Base-by-base conservation (phyloP, 2,329 filamentous ascomycete species). In the Aspergillus transmontanensis region DNA sequence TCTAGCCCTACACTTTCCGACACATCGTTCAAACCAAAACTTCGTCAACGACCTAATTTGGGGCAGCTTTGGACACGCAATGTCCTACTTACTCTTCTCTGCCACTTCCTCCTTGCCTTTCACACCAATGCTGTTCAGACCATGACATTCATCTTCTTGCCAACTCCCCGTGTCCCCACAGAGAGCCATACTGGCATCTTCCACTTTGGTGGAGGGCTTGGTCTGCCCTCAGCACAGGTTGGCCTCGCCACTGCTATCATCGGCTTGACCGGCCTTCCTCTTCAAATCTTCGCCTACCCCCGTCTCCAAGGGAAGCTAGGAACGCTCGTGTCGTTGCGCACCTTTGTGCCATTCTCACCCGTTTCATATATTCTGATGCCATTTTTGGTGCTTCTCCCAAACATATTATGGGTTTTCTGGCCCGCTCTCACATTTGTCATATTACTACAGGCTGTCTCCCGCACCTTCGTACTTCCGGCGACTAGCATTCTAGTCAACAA, bases 161-260 rank as follows among this genome's bases (percentile, higher is more conserved):
- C 91, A 1, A 90, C 90, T 0, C 89, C 90, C 0, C 88, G 89
- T 5, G 87, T 82, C 65, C 76, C 74, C 0, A 80, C 76, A 77
- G 83, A 69, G 71, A 72, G 69, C 70, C 64, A 71, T 60, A 69
- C 67, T 76, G 76, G 69, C 68, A 76, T 64, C 76, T 85, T 61
- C 83, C 87, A 84, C 65, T 93, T 90, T 68, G 85, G 86, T 0
- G 91, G 91, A 32, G 92, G 92, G 2, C 82, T 95, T 0, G 90
- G 90, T n/a, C 84, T 95, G 58, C 86, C 86, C 0, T 88, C 91
- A 0, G 83, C 85, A 1, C 85, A 86, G 2, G 90, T 95, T 36
- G 92, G 92, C 19, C 79, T 91, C 48, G 90, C 90, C 6, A 92
- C 93, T 80, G 88, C 91, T 2, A 88, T 91, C 59, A 84, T 95